Conservation (phyloP, 2,329 filamentous ascomycete genomes). For the Aureobasidium mangrovei region DNA sequence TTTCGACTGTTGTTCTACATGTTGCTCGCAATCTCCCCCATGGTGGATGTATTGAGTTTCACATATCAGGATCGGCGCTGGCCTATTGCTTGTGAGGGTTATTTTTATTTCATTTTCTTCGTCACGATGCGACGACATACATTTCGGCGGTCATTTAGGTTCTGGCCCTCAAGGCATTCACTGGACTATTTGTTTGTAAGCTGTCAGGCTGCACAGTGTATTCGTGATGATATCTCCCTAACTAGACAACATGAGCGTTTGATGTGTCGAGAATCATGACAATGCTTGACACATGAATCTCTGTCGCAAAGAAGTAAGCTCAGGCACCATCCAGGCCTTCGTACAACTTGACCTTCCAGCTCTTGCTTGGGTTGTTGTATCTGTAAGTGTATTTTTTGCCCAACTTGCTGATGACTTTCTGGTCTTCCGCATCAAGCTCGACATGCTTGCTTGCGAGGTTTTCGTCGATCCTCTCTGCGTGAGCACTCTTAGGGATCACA, state of each 20-base stretch:
- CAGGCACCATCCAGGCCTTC: constrained; percentile 32
- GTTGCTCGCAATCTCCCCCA: background rate
- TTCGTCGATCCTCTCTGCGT: constrained; percentile 35
- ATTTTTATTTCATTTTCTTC: background rate
- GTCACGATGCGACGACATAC: background rate
- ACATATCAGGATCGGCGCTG: background rate
- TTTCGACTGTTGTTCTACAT: background rate
- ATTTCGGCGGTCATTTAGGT: background rate
- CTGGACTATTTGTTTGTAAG: too few relatives aligned
- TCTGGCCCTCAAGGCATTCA: too few relatives aligned
- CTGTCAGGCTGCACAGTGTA: too few relatives aligned
- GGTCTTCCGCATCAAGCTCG: constrained; percentile 32
- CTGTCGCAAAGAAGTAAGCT: background rate
- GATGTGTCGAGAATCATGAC: too few relatives aligned
- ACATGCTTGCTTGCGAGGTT: constrained; percentile 34
- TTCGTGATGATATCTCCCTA: too few relatives aligned
- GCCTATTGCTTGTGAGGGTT: background rate
- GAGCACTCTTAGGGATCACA: constrained; percentile 45
- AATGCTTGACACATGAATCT: background rate
- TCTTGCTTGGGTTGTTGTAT: constrained; percentile 35
- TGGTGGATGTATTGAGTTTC: background rate
- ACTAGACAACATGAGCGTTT: too few relatives aligned
- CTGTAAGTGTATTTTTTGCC: constrained; percentile 29
- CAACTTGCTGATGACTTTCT: constrained; percentile 25
- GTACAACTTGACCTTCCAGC: constrained; percentile 35